phyloP scores from a whole-genome alignment of 169 alveolate genomes.

The Eimeria maxima region DNA sequence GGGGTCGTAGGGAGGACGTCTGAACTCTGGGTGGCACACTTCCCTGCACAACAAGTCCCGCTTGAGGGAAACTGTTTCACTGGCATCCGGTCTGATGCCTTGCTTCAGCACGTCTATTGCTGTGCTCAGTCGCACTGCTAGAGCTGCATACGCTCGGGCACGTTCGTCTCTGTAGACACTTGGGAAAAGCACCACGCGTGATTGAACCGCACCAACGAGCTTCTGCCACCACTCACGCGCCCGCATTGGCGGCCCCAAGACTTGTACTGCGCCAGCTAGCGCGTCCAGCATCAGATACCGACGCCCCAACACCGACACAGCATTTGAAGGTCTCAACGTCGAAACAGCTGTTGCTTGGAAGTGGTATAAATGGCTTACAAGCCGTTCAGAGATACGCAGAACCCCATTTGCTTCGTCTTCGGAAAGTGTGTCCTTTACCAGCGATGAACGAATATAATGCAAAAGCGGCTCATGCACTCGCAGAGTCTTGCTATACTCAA shows the following conservation, averaged over 20 bases:
- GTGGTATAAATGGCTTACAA: not conserved
- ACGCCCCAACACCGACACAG: not conserved
- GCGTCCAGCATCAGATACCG: slow-evolving; percentile 31
- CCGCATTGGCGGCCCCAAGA: not conserved
- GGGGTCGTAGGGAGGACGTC: not conserved
- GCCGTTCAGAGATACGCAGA: not conserved
- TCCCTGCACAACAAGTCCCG: not conserved
- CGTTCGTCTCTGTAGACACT: not conserved
- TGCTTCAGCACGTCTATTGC: not conserved
- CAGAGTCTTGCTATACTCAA: not conserved
- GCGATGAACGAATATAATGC: not conserved
- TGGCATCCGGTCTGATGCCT: not conserved
- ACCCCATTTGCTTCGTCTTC: not conserved
- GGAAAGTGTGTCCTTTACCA: not conserved
- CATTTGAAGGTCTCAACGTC: not conserved
- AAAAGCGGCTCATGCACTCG: not conserved
- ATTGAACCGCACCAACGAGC: not conserved
- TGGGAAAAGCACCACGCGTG: not conserved
- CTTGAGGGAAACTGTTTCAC: not conserved
- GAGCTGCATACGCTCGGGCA: not conserved
- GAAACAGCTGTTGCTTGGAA: not conserved
- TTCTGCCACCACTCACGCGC: not conserved
- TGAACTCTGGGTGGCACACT: not conserved
- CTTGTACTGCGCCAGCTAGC: not conserved
- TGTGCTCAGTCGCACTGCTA: not conserved